Evolutionary conservation across 306 rosid species (phyloP).

Genomic region (Acacia acuminata): DNA sequence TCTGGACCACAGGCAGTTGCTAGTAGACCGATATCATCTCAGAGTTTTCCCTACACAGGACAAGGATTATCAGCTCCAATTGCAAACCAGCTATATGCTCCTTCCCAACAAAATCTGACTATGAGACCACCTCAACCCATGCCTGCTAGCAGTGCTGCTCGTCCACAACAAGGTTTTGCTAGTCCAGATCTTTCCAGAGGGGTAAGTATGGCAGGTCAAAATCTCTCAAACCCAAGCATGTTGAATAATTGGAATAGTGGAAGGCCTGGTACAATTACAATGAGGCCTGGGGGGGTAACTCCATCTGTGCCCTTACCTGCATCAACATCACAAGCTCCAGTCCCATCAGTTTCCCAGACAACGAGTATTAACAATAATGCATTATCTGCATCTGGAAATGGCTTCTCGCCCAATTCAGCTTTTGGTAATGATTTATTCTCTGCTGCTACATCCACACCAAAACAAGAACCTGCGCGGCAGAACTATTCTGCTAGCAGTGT

Average conservation of each 20-base stretch:
- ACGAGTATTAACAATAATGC: slow-evolving; percentile 49
- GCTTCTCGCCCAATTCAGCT: slow-evolving; percentile 53
- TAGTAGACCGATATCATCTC: slow-evolving; percentile 52
- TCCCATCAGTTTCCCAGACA: slow-evolving; percentile 56
- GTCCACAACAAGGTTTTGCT: slow-evolving; percentile 54
- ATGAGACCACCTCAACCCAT: slow-evolving; percentile 68
- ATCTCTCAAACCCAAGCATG: slow-evolving; percentile 47
- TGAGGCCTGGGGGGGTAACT: slow-evolving; percentile 61
- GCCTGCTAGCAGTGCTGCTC: slow-evolving; percentile 47
- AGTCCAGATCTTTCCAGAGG: slow-evolving; percentile 48
- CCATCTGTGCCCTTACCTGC: slow-evolving; percentile 51
- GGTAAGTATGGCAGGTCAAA: slow-evolving; percentile 44
- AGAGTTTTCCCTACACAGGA: slow-evolving; percentile 65
- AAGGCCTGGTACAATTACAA: slow-evolving; percentile 50
- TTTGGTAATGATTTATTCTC: slow-evolving; percentile 61
- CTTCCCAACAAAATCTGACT: slow-evolving; percentile 59
- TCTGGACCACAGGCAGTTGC: slow-evolving; percentile 62
- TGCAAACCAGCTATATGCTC: slow-evolving; percentile 54
- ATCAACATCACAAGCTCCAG: slow-evolving; percentile 39
- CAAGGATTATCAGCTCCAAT: slow-evolving; percentile 60
- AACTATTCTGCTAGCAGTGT: slow-evolving; percentile 48
- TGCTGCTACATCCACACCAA: slow-evolving; percentile 47
- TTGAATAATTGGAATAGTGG: slow-evolving; percentile 73
- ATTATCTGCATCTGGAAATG: slow-evolving; percentile 72
- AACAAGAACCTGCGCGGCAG: slow-evolving; percentile 55